Evolutionary conservation across 2,329 filamentous ascomycete genomes (phyloP).

Genomic region (Talaromyces sp.): DNA sequence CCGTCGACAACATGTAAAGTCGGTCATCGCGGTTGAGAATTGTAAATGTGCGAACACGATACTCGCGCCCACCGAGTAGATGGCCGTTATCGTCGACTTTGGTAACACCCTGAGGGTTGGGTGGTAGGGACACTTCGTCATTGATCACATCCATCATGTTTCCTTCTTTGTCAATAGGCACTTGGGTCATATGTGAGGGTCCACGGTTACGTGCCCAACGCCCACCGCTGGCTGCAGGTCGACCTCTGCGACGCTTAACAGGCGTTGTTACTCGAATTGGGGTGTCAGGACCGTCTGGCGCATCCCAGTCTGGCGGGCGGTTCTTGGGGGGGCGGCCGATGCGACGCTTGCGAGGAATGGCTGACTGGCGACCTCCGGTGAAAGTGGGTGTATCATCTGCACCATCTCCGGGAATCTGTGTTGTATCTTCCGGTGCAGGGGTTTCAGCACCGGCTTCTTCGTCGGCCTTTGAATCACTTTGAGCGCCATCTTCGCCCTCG

Average conservation of each 20-base stretch:
- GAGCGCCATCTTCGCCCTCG: conserved; percentile 36
- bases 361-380: conserved; percentile 52
- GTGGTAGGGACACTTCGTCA: conserved; percentile 87
- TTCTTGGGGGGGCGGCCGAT: conserved; percentile 88
- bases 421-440: conserved; percentile 42
- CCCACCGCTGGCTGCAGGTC: conserved; percentile 57
- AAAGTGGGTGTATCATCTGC: conserved; percentile 55
- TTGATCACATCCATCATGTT: conserved; percentile 87
- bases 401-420: conserved; percentile 48
- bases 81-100: conserved; percentile 92
- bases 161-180: conserved; percentile 90
- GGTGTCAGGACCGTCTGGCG: conserved; percentile 51
- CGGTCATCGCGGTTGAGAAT: conserved; percentile 80
- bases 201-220: conserved; percentile 75
- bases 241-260: conserved; percentile 60
- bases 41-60: conserved; percentile 93
- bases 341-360: conserved; percentile 70
- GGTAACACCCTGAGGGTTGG: conserved; percentile 83
- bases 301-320: conserved; percentile 76
- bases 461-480: conserved; percentile 36
- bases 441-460: conserved; percentile 48
- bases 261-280: conserved; percentile 55
- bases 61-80: conserved; percentile 81
- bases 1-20: conserved; percentile 97
- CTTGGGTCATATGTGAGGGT: conserved; percentile 75